Conservation (phyloP, 306 rosid genomes). For the Sesbania bispinosa region DNA sequence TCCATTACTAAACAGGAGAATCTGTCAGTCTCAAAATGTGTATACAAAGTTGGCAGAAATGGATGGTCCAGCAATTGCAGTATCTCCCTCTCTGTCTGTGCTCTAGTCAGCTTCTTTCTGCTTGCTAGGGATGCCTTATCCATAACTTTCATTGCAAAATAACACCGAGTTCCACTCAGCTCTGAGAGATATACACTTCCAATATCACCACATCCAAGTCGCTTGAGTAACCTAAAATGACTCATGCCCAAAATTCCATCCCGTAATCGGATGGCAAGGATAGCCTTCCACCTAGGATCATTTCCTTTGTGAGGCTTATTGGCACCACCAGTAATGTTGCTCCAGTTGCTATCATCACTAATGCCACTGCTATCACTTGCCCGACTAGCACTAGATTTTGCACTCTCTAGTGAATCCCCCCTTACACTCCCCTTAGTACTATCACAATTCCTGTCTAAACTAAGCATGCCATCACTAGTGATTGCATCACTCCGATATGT, state of each 20-base stretch:
- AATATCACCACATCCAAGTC: conserved; percentile 99
- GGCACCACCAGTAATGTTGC: conserved; percentile 95
- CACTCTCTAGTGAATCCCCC: conserved; percentile 97
- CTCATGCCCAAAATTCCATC: conserved; percentile 98
- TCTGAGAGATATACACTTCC: conserved; percentile 99
- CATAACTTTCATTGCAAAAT: conserved; percentile 98
- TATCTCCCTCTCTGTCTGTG: conserved; percentile 97
- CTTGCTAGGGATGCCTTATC: conserved; percentile 95
- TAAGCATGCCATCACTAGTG: conserved; percentile 90
- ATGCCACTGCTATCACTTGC: conserved; percentile 96
- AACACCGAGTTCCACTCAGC: conserved; percentile 91
- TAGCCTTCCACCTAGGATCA: conserved; percentile 99
- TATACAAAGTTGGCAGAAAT: conserved; percentile 91
- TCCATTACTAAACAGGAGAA: conserved; percentile 98
- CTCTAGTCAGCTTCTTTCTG: conserved; percentile 93
- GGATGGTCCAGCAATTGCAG: conserved; percentile 98
- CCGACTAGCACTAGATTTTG: conserved; percentile 88
- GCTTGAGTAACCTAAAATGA: conserved; percentile 83
- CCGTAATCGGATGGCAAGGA: conserved; percentile 88
- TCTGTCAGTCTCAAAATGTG: conserved; percentile 96
- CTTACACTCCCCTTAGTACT: conserved; percentile 76
- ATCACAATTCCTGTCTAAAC: conserved; percentile 80
- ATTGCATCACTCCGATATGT: conserved; percentile 78
- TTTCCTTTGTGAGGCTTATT: conserved; percentile 99
- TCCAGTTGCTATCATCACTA: conserved; percentile 98